Evolutionary conservation across 768 basidiomycete species (phyloP).

Genomic region (Psilocybe azurescens): DNA sequence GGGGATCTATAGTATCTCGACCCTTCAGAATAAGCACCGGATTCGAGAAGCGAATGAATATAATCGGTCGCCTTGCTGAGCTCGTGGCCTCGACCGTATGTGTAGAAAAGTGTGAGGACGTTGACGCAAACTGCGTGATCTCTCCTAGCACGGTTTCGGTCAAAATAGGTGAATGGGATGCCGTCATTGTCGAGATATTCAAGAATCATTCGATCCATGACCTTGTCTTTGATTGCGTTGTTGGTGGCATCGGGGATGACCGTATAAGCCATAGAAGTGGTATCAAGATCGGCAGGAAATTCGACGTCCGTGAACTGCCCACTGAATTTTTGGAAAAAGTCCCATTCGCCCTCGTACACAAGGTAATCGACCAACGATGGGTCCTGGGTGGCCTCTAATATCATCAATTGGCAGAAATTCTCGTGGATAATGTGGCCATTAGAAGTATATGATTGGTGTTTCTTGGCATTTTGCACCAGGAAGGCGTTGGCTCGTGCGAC

Average conservation of each 20-base stretch:
- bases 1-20: constrained; percentile 3
- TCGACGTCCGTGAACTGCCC: background rate
- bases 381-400: background rate
- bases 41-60: background rate
- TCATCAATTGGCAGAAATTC: background rate
- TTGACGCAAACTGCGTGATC: background rate
- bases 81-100: background rate
- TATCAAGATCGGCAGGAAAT: background rate
- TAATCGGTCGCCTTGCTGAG: background rate
- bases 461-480: background rate
- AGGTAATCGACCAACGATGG: background rate
- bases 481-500: constrained; percentile 27
- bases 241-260: background rate
- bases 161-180: background rate
- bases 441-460: background rate
- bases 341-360: background rate
- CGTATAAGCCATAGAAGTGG: constrained; percentile 1
- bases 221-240: background rate
- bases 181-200: background rate
- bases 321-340: background rate
- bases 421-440: background rate
- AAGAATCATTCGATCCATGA: constrained; percentile 1
- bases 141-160: constrained; percentile 2
- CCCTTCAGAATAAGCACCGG: background rate
- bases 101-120: background rate